Evolutionary conservation across 805 yeast genomes (phyloP), one percentile per base, ranked within the genome.

Genomic region (Candida coleopterorum): DNA sequence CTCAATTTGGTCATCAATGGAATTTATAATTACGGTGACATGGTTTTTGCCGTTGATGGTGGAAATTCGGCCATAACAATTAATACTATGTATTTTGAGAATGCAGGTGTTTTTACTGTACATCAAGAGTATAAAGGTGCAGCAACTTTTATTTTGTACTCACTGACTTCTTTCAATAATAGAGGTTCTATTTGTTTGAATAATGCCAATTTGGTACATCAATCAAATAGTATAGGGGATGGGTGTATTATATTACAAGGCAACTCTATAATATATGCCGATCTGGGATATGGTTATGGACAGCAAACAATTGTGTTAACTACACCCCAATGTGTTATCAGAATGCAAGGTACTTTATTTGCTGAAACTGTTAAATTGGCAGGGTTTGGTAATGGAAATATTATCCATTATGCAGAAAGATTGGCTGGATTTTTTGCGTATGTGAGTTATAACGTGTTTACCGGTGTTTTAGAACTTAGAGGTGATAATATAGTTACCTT

Each of bases 311-410:
- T 29, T 20, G 22, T 20, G 8, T 20, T 20, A 6, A 20, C 22
- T 20, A 9, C 8, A 20, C 22, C 22, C 6, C 6, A 20, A 6
- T 20, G 22, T 20, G 22, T 20, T 6, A 6, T 20, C 6, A 20
- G 9, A 20, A 6, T 20, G 9, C 8, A 6, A 6, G 22, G 22
- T 20, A 9, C 9, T 6, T 20, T 20, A 9, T 6, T 6, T 20
- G 22, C 15, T n/a, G 22, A 6, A 10, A 12, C 25, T 3, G 11
- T 15, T 12, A 18, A 12, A n/a, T 14, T 29, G 4, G 32, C 32
- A 9, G 32, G 32, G 3, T 29, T 18, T 29, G 32, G 32, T 6
- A 20, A 18, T 29, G 32, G 25, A 14, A 29, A 29, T 20, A 4
- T 17, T 4, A 29, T 29, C n/a, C 8, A 22, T 21, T 11, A 18